Evolutionary conservation across 2,329 filamentous ascomycete species (phyloP).

Genomic region (Diaporthe citri): DNA sequence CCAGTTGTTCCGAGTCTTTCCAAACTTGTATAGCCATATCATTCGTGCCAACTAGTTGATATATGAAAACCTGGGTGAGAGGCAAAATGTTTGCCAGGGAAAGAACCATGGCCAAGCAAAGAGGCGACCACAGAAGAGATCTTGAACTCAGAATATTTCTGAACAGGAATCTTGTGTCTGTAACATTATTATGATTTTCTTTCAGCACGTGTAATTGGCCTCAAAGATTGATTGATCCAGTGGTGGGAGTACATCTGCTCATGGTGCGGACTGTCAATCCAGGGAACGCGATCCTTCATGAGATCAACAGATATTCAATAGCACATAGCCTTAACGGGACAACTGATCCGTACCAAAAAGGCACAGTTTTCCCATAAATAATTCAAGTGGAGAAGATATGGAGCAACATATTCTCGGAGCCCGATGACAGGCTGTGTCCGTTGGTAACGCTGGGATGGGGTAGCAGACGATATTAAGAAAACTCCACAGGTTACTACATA

Average conservation of each 20-base stretch:
- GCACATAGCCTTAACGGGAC: not conserved
- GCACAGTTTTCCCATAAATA: not conserved
- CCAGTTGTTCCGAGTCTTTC: not conserved
- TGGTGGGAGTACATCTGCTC: too few relatives aligned
- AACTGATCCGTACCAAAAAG: too few relatives aligned
- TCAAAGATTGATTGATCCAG: not conserved
- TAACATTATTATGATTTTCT: not conserved
- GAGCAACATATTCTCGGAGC: not conserved
- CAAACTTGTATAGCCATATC: not conserved
- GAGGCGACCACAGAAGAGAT: not conserved
- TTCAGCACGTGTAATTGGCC: not conserved
- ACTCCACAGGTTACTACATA: not conserved
- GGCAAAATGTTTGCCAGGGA: not conserved
- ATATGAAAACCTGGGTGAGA: too few relatives aligned
- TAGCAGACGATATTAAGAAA: too few relatives aligned
- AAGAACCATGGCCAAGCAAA: not conserved
- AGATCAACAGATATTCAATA: not conserved
- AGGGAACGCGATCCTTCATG: too few relatives aligned
- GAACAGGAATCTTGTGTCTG: not conserved
- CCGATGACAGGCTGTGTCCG: not conserved
- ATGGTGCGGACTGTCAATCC: too few relatives aligned
- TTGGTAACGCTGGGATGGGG: too few relatives aligned
- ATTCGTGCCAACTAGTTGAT: too few relatives aligned
- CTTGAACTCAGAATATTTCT: not conserved
- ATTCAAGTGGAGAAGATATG: not conserved